A percentile compares a stretch with the other conserved stretches of the same genome.
Conservation (phyloP, 495 filamentous ascomycete genomes). For the Pyrenula massariospora region DNA sequence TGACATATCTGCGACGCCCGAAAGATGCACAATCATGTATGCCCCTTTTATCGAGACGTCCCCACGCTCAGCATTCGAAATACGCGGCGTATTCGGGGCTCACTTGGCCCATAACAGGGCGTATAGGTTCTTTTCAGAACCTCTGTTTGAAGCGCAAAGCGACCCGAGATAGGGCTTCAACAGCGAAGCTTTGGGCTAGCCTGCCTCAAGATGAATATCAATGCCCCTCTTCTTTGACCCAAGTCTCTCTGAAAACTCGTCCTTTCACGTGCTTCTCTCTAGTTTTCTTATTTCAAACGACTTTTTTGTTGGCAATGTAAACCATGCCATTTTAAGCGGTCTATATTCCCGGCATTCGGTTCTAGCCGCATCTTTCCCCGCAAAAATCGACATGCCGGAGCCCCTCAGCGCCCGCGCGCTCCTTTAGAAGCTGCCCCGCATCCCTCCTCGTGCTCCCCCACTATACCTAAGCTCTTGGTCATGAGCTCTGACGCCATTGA, state of each 20-base stretch:
- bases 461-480: neutral
- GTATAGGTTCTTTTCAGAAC: neutral
- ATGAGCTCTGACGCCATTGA: neutral
- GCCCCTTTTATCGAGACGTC: neutral
- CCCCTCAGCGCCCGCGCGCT: neutral
- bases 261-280: neutral
- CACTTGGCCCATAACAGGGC: neutral
- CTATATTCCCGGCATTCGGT: conserved; percentile 7
- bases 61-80: neutral
- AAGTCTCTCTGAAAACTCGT: neutral
- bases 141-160: neutral
- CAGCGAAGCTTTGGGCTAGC: neutral
- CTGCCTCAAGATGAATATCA: neutral
- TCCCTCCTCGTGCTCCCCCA: conserved; percentile 1
- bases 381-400: conserved; percentile 9
- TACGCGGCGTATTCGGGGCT: neutral
- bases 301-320: neutral
- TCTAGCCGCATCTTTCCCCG: conserved; percentile 12
- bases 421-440: neutral
- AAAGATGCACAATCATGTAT: neutral
- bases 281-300: neutral
- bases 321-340: conserved; percentile 2
- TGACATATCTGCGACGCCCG: neutral
- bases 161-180: neutral
- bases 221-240: neutral